Base-by-base conservation (phyloP, 257 asterid genomes). In the Plantago elongata region DNA sequence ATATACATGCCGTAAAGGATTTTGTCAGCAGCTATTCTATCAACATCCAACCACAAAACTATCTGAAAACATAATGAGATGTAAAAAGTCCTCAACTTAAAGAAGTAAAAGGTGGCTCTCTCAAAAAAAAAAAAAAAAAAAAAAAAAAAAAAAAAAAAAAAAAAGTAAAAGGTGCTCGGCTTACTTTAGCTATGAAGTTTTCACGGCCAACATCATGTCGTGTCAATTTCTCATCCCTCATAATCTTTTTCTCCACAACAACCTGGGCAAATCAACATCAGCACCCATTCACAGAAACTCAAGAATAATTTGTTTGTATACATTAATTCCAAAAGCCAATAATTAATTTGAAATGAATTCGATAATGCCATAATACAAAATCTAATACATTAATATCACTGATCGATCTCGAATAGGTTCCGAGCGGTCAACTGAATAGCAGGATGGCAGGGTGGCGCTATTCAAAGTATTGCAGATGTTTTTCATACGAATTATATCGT, bases 181-280 rank as follows among this genome's bases (percentile, higher is more conserved):
- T 84, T 71, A 90, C 97, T 76, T 87, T 88, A 49, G 79, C 67
- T 4, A 90, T 75, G 74, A 90, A 90, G 46, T 62, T 65, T 64
- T 82, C 83, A 6, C 95, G 95, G n/a, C 92, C 87, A 72, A 90
- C 68, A 74, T 90, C 92, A 72, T 90, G 97, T 68, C 97, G 78
- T 27, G 95, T 81, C 79, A 79, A 74, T 52, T 81, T 77, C 81
- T 40, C 79, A 62, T 90, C 97, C 72, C 90, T 79, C 87, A 77
- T 79, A 63, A 90, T 79, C 83, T 81, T 90, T 80, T 90, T 90
- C 79, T 90, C 97, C 68, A 90, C 97, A 60, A 87, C 97, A 45
- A 90, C 97, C 97, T 87, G 71, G 67, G 51, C 14, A 72, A 64
- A 63, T 55, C 18, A 54, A 51, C 55, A 79, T 59, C 13, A 65